Conservation (phyloP, 805 yeast species). For the Tetrapisispora taiwanensis region DNA sequence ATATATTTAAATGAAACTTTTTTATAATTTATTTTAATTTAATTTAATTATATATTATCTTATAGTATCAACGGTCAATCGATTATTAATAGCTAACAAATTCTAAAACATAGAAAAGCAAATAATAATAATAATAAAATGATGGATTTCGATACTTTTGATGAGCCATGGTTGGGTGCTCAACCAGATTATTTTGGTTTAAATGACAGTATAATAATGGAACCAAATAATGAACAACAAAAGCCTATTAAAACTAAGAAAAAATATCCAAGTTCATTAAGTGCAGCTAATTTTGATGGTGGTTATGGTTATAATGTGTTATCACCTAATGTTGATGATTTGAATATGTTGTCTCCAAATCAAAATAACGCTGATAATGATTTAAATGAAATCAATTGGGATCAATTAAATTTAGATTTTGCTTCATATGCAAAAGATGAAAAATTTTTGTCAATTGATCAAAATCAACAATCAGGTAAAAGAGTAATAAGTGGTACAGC, state of each 20-base stretch:
- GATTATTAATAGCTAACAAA: too few relatives aligned
- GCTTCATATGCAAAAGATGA: conserved; percentile 1
- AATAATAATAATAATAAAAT: too few relatives aligned
- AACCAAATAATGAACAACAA: not conserved
- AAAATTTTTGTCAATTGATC: not conserved
- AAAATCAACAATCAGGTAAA: conserved; percentile 32
- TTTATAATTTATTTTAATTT: not conserved
- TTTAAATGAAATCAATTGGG: conserved; percentile 12
- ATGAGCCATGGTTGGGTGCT: not conserved
- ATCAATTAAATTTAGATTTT: conserved; percentile 10
- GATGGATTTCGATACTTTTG: not conserved
- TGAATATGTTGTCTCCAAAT: not conserved
- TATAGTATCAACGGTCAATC: too few relatives aligned
- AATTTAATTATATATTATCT: not conserved
- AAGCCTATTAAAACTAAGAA: not conserved
- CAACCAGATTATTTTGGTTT: not conserved
- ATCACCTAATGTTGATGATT: not conserved
- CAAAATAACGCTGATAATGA: not conserved
- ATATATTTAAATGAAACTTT: too few relatives aligned
- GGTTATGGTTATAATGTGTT: not conserved
- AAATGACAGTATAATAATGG: not conserved
- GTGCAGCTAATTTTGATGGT: not conserved
- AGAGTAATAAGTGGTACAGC: conserved; percentile 74
- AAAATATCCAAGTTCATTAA: conserved; percentile 1
- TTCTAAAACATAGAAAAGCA: not conserved